Percentiles rank a stretch among this genome's conserved stretches.
phyloP scores from a whole-genome alignment of 192 early-diverging fungal genomes.

The Coemansia sp. region DNA sequence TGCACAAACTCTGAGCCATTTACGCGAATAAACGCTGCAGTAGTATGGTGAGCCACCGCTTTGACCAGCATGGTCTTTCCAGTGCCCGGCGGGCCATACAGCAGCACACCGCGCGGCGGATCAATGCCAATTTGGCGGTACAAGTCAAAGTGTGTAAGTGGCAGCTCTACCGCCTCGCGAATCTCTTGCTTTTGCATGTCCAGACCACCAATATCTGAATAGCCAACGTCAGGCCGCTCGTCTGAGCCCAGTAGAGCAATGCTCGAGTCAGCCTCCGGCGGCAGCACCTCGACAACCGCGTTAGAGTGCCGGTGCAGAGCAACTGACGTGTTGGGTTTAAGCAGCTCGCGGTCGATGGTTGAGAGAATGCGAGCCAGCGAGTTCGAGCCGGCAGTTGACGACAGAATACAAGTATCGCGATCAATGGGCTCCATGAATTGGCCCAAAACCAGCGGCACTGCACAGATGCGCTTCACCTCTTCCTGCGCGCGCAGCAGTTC shows the following conservation, averaged over 20 bases:
- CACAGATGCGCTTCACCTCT: constrained; percentile 97
- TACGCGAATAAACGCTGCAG: constrained; percentile 94
- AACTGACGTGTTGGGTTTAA: constrained; percentile 92
- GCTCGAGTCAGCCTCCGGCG: constrained; percentile 92
- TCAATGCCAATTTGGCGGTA: constrained; percentile 99
- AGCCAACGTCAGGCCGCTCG: constrained; percentile 80
- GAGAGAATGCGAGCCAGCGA: constrained; percentile 92
- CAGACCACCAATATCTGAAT: constrained; percentile 81
- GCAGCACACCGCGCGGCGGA: constrained; percentile 95
- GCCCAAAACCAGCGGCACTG: constrained; percentile 97
- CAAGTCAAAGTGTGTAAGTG: constrained; percentile 96
- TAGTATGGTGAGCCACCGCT: constrained; percentile 97
- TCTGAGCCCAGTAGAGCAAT: constrained; percentile 81
- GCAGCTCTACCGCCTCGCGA: constrained; percentile 95
- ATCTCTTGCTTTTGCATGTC: constrained; percentile 93
- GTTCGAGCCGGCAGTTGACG: constrained; percentile 88
- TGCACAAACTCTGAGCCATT: constrained; percentile 98
- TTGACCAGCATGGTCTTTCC: constrained; percentile 99
- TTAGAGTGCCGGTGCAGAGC: constrained; percentile 97
- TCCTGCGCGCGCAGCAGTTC: constrained; percentile 94
- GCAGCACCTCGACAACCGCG: constrained; percentile 94
- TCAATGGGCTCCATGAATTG: constrained; percentile 98
- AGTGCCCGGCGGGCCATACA: constrained; percentile 99
- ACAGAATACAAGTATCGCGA: constrained; percentile 93
- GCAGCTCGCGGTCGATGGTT: constrained; percentile 95